Percentiles rank a stretch among this genome's conserved stretches.
Conservation (phyloP, 345 rosid species). For the Populus deltoides region DNA sequence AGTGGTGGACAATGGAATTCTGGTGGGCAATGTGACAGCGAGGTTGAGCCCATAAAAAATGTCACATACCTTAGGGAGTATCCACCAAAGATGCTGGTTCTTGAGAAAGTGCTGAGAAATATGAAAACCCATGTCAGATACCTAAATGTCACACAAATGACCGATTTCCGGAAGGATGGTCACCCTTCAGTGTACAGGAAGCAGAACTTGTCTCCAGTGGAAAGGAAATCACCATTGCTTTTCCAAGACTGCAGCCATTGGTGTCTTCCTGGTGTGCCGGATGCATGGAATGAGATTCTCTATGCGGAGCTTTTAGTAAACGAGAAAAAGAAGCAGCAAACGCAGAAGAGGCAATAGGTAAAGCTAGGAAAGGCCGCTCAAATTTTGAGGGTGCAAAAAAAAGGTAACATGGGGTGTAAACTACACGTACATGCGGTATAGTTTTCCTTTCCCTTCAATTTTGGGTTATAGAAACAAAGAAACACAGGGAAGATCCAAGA, state of each 20-base stretch:
- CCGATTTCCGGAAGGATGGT: constrained; percentile 87
- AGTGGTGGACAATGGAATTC: constrained; percentile 99
- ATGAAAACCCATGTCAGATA: constrained; percentile 80
- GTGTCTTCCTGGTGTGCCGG: constrained; percentile 99
- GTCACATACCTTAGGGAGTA: constrained; percentile 60
- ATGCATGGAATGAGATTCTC: constrained; percentile 85
- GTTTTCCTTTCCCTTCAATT: constrained; percentile 4
- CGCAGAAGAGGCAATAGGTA: constrained; percentile 41
- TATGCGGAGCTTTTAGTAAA: constrained; percentile 67
- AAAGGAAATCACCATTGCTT: constrained; percentile 49
- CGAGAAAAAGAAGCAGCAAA: constrained; percentile 41
- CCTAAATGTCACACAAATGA: constrained; percentile 77
- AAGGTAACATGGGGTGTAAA: neutral
- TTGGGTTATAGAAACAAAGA: constrained; percentile 19
- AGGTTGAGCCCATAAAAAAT: constrained; percentile 82
- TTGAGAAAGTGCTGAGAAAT: constrained; percentile 66
- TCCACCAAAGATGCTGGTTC: constrained; percentile 72
- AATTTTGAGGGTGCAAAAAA: neutral
- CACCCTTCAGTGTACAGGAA: constrained; percentile 90
- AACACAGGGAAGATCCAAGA: constrained; percentile 11
- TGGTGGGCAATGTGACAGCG: constrained; percentile 83
- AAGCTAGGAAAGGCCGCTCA: neutral
- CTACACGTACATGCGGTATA: constrained; percentile 15
- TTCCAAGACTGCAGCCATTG: constrained; percentile 96
- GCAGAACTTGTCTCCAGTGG: constrained; percentile 38